Conservation (phyloP, 805 yeast species). For the Ogataea minuta region DNA sequence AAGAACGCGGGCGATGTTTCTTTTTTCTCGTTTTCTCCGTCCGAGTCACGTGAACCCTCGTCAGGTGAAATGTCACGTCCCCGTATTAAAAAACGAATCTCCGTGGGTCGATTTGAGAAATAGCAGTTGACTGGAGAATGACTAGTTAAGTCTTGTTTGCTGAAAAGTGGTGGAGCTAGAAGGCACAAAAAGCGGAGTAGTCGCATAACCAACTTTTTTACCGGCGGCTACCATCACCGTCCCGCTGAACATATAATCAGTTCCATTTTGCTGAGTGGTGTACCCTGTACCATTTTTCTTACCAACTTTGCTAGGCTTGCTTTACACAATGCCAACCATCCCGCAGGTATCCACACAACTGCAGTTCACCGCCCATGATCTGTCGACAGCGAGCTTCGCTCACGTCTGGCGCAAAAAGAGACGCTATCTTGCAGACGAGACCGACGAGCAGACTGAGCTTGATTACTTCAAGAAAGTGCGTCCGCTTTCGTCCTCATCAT, state of each 20-base stretch:
- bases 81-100: no score
- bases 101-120: no score
- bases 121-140: no score
- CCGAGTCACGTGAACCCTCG: no score
- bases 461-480: slow-evolving; percentile 5
- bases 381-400: background rate
- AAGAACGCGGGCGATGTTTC: no score
- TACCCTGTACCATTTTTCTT: background rate
- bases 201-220: no score
- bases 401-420: slow-evolving; percentile 6
- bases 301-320: background rate
- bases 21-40: no score
- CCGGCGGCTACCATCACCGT: no score
- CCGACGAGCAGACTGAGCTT: background rate
- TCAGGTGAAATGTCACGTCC: no score
- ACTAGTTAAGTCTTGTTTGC: no score
- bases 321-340: slow-evolving; percentile 3
- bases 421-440: background rate
- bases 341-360: slow-evolving; percentile 6
- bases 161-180: no score
- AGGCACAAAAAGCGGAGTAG: no score
- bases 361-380: slow-evolving; percentile 2
- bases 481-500: slow-evolving; percentile 7
- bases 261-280: background rate
- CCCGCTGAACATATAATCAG: slow-evolving; percentile 8